Percentiles rank a stretch among this genome's conserved stretches.
phyloP scores from a whole-genome alignment of 257 asterid species.

The Nicotiana tomentosiformis region DNA sequence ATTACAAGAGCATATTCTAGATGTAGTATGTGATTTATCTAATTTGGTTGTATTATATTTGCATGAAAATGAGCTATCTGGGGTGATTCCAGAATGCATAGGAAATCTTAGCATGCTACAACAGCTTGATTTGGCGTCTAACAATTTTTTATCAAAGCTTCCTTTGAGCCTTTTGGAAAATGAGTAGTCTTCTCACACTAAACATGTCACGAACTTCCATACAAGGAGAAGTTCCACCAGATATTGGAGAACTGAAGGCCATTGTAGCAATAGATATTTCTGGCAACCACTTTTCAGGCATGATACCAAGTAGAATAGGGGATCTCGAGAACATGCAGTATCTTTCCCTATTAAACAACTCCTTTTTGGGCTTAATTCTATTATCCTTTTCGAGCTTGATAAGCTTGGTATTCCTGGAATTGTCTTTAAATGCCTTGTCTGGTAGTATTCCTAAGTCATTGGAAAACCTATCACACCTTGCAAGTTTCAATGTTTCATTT shows the following conservation, averaged over 20 bases:
- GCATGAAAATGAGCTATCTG: constrained; percentile 14
- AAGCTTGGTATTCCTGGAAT: constrained; percentile 29
- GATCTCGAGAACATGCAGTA: constrained; percentile 13
- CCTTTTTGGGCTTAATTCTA: constrained; percentile 32
- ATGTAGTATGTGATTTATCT: constrained; percentile 14
- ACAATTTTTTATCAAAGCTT: constrained; percentile 25
- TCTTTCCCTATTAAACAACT: constrained; percentile 29
- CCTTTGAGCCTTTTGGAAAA: constrained; percentile 25
- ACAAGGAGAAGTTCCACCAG: constrained; percentile 27
- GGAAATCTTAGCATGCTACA: constrained; percentile 25
- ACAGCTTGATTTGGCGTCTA: constrained; percentile 14
- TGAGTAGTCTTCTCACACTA: constrained; percentile 17
- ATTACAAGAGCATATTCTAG: constrained; percentile 20
- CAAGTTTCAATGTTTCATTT: constrained; percentile 18
- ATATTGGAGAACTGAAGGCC: constrained; percentile 18
- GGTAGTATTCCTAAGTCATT: constrained; percentile 28
- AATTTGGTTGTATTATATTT: constrained; percentile 16
- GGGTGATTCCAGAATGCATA: constrained; percentile 21
- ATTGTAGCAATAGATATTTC: constrained; percentile 20
- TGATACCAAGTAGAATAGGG: constrained; percentile 22
- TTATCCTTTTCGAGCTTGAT: constrained; percentile 18
- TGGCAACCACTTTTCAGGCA: constrained; percentile 21
- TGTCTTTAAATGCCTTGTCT: constrained; percentile 25
- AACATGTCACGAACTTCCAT: constrained; percentile 21
- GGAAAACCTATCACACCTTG: constrained; percentile 17